These are phyloP conservation scores for Cyclotella sp. DNA, from an alignment of 108 stramenopile genomes.

Conservation along the genomic window DNA sequence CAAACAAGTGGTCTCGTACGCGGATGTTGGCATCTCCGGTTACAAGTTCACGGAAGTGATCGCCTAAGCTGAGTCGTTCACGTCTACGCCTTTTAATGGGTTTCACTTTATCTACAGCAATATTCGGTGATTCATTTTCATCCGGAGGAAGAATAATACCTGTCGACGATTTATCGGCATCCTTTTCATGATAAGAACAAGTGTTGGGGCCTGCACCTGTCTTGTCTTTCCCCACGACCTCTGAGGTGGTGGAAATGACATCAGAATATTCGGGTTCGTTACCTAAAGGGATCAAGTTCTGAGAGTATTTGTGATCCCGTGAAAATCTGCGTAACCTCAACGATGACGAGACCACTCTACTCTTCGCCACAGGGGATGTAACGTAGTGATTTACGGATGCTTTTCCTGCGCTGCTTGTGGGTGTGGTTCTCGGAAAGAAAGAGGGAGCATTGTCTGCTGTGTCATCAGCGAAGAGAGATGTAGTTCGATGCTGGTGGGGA, in stretches of 20 bases:
- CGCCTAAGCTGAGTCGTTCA: constrained; percentile 46
- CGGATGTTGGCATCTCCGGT: constrained; percentile 59
- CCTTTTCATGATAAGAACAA: neutral
- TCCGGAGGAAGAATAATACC: neutral
- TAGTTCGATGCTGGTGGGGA: neutral
- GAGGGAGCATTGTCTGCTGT: constrained; percentile 9
- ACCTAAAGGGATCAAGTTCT: neutral
- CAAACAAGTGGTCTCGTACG: constrained; percentile 56
- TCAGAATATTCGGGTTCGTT: neutral
- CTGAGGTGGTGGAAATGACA: neutral
- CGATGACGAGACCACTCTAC: constrained; percentile 45
- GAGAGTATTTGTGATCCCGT: constrained; percentile 26
- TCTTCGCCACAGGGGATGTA: constrained; percentile 44
- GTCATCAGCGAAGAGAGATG: neutral
- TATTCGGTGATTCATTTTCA: constrained; percentile 4
- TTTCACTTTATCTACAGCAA: neutral
- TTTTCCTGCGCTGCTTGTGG: neutral
- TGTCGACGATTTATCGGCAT: neutral
- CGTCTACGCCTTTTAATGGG: constrained; percentile 29
- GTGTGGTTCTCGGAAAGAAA: constrained; percentile 33
- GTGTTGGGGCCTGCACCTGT: neutral
- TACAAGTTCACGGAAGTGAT: constrained; percentile 52
- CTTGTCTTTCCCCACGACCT: neutral
- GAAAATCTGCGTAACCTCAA: constrained; percentile 48
- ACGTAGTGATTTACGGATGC: constrained; percentile 1